Evolutionary conservation across 495 filamentous ascomycete species (phyloP).

Genomic region (Penicillium arizonense): DNA sequence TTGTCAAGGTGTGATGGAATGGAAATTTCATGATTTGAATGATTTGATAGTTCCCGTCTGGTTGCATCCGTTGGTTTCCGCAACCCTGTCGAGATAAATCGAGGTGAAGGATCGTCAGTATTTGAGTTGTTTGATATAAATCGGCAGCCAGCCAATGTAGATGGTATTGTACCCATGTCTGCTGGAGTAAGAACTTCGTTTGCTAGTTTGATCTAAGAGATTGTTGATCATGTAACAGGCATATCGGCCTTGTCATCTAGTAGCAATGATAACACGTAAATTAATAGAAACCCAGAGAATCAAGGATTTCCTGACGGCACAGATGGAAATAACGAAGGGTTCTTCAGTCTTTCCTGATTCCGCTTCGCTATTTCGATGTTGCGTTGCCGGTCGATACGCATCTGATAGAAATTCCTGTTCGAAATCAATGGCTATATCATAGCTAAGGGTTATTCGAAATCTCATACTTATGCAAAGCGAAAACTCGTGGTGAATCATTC

Average conservation of each 20-base stretch:
- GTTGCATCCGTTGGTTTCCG: neutral
- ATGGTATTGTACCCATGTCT: too few species aligned
- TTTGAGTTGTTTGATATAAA: too few species aligned
- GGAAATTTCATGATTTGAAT: neutral
- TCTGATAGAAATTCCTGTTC: conserved; percentile 79
- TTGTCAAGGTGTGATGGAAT: neutral
- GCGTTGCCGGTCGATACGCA: conserved; percentile 73
- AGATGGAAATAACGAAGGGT: conserved; percentile 76
- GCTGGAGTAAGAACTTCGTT: too few species aligned
- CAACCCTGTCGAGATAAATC: neutral
- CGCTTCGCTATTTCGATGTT: conserved; percentile 77
- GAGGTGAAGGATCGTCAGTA: too few species aligned
- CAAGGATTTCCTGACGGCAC: conserved; percentile 71
- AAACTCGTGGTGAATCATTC: conserved; percentile 66
- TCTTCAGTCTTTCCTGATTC: conserved; percentile 77
- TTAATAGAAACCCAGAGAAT: neutral
- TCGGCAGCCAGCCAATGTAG: too few species aligned
- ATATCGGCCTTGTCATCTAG: neutral
- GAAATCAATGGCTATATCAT: neutral
- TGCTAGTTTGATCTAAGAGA: too few species aligned
- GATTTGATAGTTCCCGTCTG: neutral
- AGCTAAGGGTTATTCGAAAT: neutral
- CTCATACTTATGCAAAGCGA: conserved; percentile 78
- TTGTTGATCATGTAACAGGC: too few species aligned
- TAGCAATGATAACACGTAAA: neutral